phyloP scores from a whole-genome alignment of 1,284 basidiomycete species.

The Ceratobasidium sp. region DNA sequence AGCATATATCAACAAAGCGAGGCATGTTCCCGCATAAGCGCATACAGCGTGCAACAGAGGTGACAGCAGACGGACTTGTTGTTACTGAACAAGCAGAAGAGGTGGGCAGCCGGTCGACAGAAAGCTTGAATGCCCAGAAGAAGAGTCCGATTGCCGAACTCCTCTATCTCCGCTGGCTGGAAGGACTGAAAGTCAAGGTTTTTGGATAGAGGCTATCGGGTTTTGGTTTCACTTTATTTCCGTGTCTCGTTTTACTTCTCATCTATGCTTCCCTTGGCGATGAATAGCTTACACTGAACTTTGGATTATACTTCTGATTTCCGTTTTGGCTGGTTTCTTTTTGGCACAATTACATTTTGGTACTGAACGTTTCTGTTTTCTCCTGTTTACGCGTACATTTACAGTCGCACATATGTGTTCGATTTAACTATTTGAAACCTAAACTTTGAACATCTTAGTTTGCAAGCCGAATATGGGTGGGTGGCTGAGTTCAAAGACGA shows the following conservation, averaged over 20 bases:
- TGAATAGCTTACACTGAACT: conserved; percentile 24
- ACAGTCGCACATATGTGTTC: conserved; percentile 11
- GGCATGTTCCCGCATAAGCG: conserved; percentile 80
- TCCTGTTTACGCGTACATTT: neutral
- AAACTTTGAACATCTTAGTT: neutral
- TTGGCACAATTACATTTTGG: neutral
- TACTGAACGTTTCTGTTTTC: neutral
- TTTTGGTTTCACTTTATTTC: conserved; percentile 35
- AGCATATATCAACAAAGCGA: conserved; percentile 78
- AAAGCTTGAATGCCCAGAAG: conserved; percentile 49
- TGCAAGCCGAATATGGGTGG: neutral
- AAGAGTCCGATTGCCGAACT: conserved; percentile 87
- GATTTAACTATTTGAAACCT: neutral
- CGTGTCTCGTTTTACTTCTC: neutral
- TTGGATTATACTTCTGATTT: conserved; percentile 10
- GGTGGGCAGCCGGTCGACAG: conserved; percentile 47
- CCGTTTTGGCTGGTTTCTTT: neutral
- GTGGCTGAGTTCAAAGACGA: neutral
- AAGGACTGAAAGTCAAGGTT: conserved; percentile 82
- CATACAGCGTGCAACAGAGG: conserved; percentile 79
- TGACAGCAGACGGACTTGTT: conserved; percentile 80
- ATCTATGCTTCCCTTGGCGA: neutral
- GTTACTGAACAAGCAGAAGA: conserved; percentile 80
- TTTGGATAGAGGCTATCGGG: conserved; percentile 64
- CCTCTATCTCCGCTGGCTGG: conserved; percentile 94